These are phyloP conservation scores for Verticillium tricorpus DNA, from an alignment of 2,329 filamentous ascomycete genomes.

Conservation along the genomic window DNA sequence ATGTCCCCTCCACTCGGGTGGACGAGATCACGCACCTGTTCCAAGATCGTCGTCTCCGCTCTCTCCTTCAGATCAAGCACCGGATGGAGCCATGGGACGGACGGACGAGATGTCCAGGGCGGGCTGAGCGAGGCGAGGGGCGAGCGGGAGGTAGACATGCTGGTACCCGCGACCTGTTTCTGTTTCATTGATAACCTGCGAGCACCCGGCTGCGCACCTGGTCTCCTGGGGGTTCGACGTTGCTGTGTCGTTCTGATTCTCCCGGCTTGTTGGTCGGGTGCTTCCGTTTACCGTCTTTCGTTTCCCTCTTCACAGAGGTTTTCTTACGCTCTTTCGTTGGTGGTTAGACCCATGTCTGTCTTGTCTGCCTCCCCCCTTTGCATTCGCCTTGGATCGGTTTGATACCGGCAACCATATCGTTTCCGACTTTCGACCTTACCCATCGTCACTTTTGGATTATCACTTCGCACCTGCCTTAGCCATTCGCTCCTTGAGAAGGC, in stretches of 20 bases:
- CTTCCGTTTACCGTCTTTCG: background rate
- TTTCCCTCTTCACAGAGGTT: background rate
- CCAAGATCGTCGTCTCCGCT: background rate
- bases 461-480: background rate
- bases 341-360: background rate
- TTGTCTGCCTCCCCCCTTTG: background rate
- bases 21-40: background rate
- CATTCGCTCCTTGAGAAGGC: background rate
- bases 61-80: background rate
- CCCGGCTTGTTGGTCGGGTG: background rate
- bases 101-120: background rate
- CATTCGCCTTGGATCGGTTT: background rate
- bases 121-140: background rate
- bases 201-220: conserved; percentile 4
- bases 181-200: conserved; percentile 12
- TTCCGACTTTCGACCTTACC: background rate
- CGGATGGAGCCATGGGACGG: background rate
- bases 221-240: background rate
- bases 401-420: background rate
- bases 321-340: background rate
- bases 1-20: background rate
- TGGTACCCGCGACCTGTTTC: conserved; percentile 13
- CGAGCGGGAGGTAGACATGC: background rate
- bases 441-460: background rate
- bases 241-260: background rate